Conservation (phyloP, 1,139 yeast genomes). For the Sugiyamaella sp. region DNA sequence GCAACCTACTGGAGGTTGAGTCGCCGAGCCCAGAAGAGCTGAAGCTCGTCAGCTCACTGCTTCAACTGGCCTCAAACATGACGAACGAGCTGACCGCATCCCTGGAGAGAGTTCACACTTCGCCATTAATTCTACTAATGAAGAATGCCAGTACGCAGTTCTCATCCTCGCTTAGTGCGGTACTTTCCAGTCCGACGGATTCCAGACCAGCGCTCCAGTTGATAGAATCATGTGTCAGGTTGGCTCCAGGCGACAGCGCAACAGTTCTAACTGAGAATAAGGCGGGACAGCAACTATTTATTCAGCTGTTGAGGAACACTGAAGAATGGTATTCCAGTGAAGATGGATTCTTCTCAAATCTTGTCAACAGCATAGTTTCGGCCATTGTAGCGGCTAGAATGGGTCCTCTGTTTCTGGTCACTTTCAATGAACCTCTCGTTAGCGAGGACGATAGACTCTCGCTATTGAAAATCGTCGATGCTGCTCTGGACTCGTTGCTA, state of each 20-base stretch:
- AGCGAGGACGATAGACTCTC: slow-evolving; percentile 28
- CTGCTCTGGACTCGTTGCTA: slow-evolving; percentile 24
- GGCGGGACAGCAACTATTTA: slow-evolving; percentile 24
- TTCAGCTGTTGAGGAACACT: slow-evolving; percentile 26
- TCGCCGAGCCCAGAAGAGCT: slow-evolving; percentile 17
- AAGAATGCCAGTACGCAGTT: not conserved
- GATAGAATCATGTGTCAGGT: slow-evolving; percentile 15
- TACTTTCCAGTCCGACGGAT: slow-evolving; percentile 8
- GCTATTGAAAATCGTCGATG: slow-evolving; percentile 33
- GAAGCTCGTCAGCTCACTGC: slow-evolving; percentile 24
- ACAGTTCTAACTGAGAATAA: not conserved
- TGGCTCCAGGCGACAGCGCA: slow-evolving; percentile 2
- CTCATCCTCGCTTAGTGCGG: not conserved
- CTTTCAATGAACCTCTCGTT: slow-evolving; percentile 21
- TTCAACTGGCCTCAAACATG: slow-evolving; percentile 32
- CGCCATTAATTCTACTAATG: slow-evolving; percentile 10
- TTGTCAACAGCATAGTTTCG: slow-evolving; percentile 24
- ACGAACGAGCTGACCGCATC: slow-evolving; percentile 18
- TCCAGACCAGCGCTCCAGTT: slow-evolving; percentile 21
- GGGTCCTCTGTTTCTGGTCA: slow-evolving; percentile 23
- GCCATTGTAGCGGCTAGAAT: slow-evolving; percentile 23
- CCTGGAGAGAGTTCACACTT: not conserved
- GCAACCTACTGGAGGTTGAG: slow-evolving; percentile 2
- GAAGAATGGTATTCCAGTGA: slow-evolving; percentile 29
- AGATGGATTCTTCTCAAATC: slow-evolving; percentile 18